phyloP scores from a whole-genome alignment of 23 red algal species.

The Gracilaria vermiculophylla region DNA sequence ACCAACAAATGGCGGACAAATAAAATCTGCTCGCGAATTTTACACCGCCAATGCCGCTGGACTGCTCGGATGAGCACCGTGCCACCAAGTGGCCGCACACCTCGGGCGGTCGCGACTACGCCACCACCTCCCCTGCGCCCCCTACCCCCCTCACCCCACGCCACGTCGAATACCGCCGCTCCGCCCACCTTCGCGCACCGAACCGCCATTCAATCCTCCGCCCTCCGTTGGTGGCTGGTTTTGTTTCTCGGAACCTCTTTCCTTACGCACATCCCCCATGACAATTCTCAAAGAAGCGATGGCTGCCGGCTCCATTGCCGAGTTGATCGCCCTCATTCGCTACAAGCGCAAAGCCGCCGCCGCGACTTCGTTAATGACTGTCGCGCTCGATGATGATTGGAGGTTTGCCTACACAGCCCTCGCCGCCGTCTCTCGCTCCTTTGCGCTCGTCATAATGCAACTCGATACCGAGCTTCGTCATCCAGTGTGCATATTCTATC shows the following conservation, averaged over 20 bases:
- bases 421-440: constrained; percentile 83
- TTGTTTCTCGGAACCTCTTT: not conserved
- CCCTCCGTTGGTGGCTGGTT: not conserved
- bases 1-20: not conserved
- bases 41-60: not conserved
- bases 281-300: constrained; percentile 38
- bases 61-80: not conserved
- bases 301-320: constrained; percentile 56
- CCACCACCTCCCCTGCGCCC: not conserved
- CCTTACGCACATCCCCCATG: no score
- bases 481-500: constrained; percentile 92
- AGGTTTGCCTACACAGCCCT: constrained; percentile 78
- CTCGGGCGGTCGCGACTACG: not conserved
- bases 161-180: not conserved
- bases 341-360: constrained; percentile 60
- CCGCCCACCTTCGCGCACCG: not conserved
- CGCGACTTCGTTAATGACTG: not conserved
- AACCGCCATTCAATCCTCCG: no score
- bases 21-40: no score
- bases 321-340: constrained; percentile 68
- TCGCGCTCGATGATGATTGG: constrained; percentile 53
- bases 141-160: not conserved
- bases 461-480: constrained; percentile 75
- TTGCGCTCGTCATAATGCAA: constrained; percentile 97
- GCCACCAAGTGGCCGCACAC: not conserved